Evolutionary conservation across 106 monocot species (phyloP), one percentile per base, ranked within the genome.

Genomic region (Apostasia ramifera): DNA sequence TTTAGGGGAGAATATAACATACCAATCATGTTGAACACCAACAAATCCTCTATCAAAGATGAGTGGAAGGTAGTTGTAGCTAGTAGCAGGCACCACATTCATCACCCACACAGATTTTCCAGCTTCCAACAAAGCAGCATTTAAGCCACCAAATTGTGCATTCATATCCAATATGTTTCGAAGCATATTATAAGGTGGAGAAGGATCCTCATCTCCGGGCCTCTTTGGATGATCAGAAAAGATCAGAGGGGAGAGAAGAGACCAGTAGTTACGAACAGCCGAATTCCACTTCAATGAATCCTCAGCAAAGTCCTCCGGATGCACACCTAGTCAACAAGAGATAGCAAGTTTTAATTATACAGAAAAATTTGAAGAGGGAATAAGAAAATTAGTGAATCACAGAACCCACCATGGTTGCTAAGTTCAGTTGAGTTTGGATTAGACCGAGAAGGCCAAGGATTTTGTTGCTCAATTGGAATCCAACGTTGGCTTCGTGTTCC

Each of bases 1-100:
- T 48, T 38, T 10, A 48, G 47, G 3, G 2, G 44, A 48, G 43
- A 53, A 39, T 6, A 1, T 6, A 11, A 15, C 79, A 9, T 78
- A 94, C 94, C 94, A 94, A 78, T 94, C 94, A 81, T 94, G 94
- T 68, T 87, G 94, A 67, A 94, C 80, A 66, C 94, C 94, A 74
- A 94, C 68, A 73, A 90, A 90, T 49, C 94, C 94, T n/a, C 94
- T 72, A 50, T 94, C 90, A 63, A 94, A 78, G 57, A 94, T 87
- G 11, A 90, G 76, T 49, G 94, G 82, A 12, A 94, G 86, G 67
- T 86, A 82, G 74, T 87, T 85, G 5, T 80, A 60, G 8, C 80
- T 63, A 44, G 43, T 81, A 57, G 71, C 76, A 4, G 94, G 86
- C 45, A 94, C 94, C 6, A 90, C 94, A 68, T 94, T 94, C 94